Percentiles rank a stretch among this genome's conserved stretches.
Evolutionary conservation across 495 filamentous ascomycete species (phyloP).

Genomic region (Xylaria flabelliformis): DNA sequence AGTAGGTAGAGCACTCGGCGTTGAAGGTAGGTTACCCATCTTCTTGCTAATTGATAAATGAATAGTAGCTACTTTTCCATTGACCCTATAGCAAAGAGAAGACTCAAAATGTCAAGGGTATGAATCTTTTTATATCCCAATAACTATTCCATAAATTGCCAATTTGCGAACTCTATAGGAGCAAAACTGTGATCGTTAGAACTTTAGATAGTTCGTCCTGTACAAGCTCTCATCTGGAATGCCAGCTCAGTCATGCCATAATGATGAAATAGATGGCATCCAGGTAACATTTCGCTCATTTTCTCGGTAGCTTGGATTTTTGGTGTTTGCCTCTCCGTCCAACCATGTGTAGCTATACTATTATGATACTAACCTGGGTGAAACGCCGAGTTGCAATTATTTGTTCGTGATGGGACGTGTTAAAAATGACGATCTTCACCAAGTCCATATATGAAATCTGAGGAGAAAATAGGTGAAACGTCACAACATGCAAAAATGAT

Average conservation of each 20-base stretch:
- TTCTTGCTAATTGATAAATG: not conserved
- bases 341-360: not conserved
- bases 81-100: not conserved
- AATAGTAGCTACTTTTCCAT: not conserved
- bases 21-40: constrained; percentile 21
- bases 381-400: too few species aligned
- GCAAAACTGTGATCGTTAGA: too few species aligned
- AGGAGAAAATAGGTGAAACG: not conserved
- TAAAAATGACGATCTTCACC: not conserved
- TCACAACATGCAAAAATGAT: not conserved
- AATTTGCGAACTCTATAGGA: not conserved
- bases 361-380: not conserved
- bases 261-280: not conserved
- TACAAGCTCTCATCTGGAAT: not conserved
- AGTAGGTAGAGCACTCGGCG: constrained; percentile 11
- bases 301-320: not conserved
- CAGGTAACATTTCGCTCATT: not conserved
- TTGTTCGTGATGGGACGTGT: not conserved
- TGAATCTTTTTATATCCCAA: not conserved
- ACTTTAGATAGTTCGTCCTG: not conserved
- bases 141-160: too few species aligned
- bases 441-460: not conserved
- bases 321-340: not conserved
- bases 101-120: not conserved
- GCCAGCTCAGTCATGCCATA: not conserved